phyloP scores from a whole-genome alignment of 2,329 filamentous ascomycete species.

The Nemania diffusa region DNA sequence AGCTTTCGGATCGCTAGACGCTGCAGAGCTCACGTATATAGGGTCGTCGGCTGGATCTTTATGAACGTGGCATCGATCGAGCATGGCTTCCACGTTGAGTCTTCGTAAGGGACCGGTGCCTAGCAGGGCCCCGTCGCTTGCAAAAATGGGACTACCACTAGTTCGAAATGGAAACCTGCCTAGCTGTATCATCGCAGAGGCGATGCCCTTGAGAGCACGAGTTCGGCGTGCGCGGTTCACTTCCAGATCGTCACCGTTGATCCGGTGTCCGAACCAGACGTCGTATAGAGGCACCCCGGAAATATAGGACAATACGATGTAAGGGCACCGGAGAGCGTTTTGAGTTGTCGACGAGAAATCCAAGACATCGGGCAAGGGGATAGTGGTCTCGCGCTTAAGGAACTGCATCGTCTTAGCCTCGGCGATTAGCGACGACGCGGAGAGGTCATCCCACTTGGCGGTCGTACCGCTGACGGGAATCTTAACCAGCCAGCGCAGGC shows the following conservation, averaged over 20 bases:
- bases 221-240: conserved; percentile 13
- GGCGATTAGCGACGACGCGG: conserved; percentile 36
- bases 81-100: conserved; percentile 15
- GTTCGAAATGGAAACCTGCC: conserved; percentile 1
- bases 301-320: conserved; percentile 45
- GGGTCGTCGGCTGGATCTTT: conserved; percentile 7
- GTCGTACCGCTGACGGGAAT: conserved; percentile 40
- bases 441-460: conserved; percentile 37
- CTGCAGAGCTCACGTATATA: conserved; percentile 4
- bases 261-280: conserved; percentile 44
- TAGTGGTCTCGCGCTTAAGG: conserved; percentile 45
- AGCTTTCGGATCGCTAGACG: conserved; percentile 15
- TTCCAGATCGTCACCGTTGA: conserved; percentile 15
- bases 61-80: conserved; percentile 20
- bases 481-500: conserved; percentile 41
- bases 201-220: conserved; percentile 16
- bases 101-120: conserved; percentile 3
- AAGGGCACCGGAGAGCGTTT: conserved; percentile 44
- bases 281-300: conserved; percentile 42
- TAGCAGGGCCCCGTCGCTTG: conserved; percentile 3
- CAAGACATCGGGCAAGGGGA: conserved; percentile 47
- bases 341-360: conserved; percentile 43
- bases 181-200: conserved; percentile 23
- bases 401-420: conserved; percentile 48
- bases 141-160: conserved; percentile 13